phyloP scores from a whole-genome alignment of 768 basidiomycete species.

The Auriscalpium microsporum region DNA sequence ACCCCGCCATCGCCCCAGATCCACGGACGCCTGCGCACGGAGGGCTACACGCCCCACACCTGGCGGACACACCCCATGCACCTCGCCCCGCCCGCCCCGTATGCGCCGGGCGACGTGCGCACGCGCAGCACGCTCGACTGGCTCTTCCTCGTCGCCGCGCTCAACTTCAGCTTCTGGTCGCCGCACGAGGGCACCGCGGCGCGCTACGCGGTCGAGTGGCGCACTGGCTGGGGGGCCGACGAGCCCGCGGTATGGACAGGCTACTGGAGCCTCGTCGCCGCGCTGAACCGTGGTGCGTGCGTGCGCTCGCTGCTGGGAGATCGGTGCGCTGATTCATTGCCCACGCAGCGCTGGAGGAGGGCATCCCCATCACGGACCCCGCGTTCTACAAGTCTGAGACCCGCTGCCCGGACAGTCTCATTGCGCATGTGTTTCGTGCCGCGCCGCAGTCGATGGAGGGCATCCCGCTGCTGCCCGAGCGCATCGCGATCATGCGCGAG shows the following conservation, averaged over 20 bases:
- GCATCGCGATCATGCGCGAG: constrained; percentile 71
- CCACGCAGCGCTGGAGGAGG: constrained; percentile 61
- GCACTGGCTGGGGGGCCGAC: constrained; percentile 51
- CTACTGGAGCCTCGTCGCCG: constrained; percentile 83
- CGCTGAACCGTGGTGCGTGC: constrained; percentile 65
- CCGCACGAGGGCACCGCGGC: constrained; percentile 47
- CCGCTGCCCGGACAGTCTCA: constrained; percentile 61
- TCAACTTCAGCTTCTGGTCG: constrained; percentile 91
- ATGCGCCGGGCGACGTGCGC: constrained; percentile 42
- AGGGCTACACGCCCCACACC: constrained; percentile 69
- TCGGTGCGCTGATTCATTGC: not conserved
- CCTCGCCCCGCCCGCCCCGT: constrained; percentile 60
- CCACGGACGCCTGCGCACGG: constrained; percentile 42
- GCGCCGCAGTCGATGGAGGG: constrained; percentile 47
- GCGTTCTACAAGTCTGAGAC: constrained; percentile 64
- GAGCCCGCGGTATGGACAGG: constrained; percentile 59
- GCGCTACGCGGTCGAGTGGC: constrained; percentile 77
- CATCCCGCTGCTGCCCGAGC: constrained; percentile 62
- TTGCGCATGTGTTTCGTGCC: constrained; percentile 62
- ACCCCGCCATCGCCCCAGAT: constrained; percentile 38
- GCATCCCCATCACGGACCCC: constrained; percentile 73
- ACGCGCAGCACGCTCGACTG: constrained; percentile 49
- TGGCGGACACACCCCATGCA: constrained; percentile 78
- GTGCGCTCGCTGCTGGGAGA: not conserved
- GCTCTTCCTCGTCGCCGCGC: constrained; percentile 81